Evolutionary conservation across 2,329 filamentous ascomycete genomes (phyloP).

Genomic region (Alternaria consortialis): DNA sequence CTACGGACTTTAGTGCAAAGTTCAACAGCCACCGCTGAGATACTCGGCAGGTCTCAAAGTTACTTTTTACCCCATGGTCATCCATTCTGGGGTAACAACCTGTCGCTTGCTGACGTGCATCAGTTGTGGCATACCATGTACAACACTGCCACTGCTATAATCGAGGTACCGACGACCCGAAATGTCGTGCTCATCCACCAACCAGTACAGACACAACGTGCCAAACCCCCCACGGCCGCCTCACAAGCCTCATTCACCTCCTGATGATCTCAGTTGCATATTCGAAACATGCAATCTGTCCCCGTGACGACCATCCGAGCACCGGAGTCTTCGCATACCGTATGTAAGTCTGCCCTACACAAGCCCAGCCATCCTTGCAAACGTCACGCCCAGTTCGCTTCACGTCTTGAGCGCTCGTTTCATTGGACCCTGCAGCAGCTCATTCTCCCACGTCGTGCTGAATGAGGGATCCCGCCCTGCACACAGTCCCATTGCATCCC

Average conservation of each 20-base stretch:
- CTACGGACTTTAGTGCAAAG: not conserved
- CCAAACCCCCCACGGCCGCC: slow-evolving; percentile 18
- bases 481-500: slow-evolving; percentile 23
- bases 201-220: not conserved
- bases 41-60: slow-evolving; percentile 2
- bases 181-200: slow-evolving; percentile 13
- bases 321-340: slow-evolving; percentile 23
- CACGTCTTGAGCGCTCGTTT: slow-evolving; percentile 14
- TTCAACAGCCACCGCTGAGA: slow-evolving; percentile 4
- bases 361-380: slow-evolving; percentile 14
- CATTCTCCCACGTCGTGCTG: slow-evolving; percentile 23
- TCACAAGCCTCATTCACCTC: slow-evolving; percentile 4
- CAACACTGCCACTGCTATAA: not conserved
- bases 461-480: slow-evolving; percentile 16
- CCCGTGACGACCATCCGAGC: slow-evolving; percentile 31
- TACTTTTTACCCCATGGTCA: slow-evolving; percentile 5
- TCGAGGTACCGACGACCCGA: slow-evolving; percentile 14
- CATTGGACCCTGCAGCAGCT: slow-evolving; percentile 43
- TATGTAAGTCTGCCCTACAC: slow-evolving; percentile 12
- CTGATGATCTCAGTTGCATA: slow-evolving; percentile 8
- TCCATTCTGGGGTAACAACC: slow-evolving; percentile 18
- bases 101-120: slow-evolving; percentile 28
- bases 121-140: not conserved
- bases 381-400: slow-evolving; percentile 10
- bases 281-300: slow-evolving; percentile 19